Conservation (phyloP, 2,329 filamentous ascomycete species). For the Cladophialophora exuberans region DNA sequence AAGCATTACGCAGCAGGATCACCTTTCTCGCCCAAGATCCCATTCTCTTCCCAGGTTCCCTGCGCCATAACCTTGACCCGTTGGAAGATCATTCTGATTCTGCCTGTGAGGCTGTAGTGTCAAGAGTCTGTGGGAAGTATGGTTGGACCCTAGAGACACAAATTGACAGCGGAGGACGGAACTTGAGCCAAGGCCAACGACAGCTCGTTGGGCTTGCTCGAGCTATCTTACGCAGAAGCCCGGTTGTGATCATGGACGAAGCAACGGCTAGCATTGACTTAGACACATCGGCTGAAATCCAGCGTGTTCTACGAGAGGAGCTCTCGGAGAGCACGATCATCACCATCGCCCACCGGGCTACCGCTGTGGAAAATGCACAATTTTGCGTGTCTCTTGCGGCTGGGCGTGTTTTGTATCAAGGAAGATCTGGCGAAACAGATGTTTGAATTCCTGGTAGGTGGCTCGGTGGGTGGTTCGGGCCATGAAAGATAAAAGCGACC, state of each 20-base stretch:
- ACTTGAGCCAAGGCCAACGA: constrained; percentile 66
- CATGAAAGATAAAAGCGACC: background rate
- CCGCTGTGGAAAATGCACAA: constrained; percentile 54
- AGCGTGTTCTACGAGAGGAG: constrained; percentile 59
- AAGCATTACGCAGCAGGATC: constrained; percentile 63
- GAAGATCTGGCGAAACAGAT: constrained; percentile 9
- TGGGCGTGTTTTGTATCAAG: constrained; percentile 23
- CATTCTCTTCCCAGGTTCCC: constrained; percentile 64
- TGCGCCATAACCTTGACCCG: constrained; percentile 66
- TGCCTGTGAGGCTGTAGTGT: constrained; percentile 58
- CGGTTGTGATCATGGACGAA: constrained; percentile 68
- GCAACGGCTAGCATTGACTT: constrained; percentile 68
- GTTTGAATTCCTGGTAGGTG: constrained; percentile 1
- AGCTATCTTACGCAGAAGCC: constrained; percentile 63
- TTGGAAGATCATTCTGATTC: constrained; percentile 59
- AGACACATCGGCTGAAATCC: constrained; percentile 61
- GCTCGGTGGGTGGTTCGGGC: background rate
- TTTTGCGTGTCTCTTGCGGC: constrained; percentile 19
- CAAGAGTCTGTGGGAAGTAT: constrained; percentile 58
- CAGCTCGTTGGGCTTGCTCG: constrained; percentile 67
- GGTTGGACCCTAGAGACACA: constrained; percentile 60
- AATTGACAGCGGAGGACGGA: constrained; percentile 64
- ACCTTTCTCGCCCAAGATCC: constrained; percentile 71
- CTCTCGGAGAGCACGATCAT: constrained; percentile 63
- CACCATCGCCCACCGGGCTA: constrained; percentile 66